phyloP scores from a whole-genome alignment of 768 basidiomycete species.

The Pisolithus sp. region DNA sequence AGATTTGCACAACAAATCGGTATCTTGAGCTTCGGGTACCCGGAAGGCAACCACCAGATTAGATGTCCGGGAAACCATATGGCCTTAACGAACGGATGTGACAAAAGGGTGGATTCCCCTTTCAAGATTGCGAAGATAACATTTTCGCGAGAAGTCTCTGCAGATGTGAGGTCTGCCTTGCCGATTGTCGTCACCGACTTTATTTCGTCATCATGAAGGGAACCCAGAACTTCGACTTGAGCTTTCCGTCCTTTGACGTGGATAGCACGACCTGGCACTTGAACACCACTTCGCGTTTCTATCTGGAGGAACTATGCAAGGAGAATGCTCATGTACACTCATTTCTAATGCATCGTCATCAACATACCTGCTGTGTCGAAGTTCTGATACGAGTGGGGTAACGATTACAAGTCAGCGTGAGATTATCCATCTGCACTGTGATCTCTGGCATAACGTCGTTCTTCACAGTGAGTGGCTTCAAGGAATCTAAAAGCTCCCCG shows the following conservation, averaged over 20 bases:
- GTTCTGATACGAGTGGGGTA: conserved; percentile 39
- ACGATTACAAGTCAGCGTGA: conserved; percentile 35
- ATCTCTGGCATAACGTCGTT: conserved; percentile 36
- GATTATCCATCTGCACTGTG: conserved; percentile 19
- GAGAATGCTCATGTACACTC: too few species aligned
- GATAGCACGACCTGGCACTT: conserved; percentile 17
- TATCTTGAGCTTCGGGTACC: not conserved
- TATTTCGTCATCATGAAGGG: conserved; percentile 12
- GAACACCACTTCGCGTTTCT: not conserved
- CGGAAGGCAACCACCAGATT: conserved; percentile 9
- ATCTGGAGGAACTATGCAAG: conserved; percentile 15
- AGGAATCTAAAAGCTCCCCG: conserved; percentile 39
- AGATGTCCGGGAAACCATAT: conserved; percentile 22
- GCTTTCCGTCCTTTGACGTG: conserved; percentile 34
- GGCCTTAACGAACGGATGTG: conserved; percentile 19
- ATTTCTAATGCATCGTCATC: too few species aligned
- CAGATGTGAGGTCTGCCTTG: conserved; percentile 46
- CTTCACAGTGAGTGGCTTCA: conserved; percentile 39
- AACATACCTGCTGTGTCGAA: conserved; percentile 34
- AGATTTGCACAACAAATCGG: too few species aligned
- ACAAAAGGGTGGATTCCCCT: conserved; percentile 7
- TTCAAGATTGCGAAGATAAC: conserved; percentile 21
- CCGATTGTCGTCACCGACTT: conserved; percentile 46
- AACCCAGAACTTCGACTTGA: conserved; percentile 20
- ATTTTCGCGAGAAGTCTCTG: conserved; percentile 36